Conservation (phyloP, 805 yeast species). For the Wickerhamiella alocasiicola region DNA sequence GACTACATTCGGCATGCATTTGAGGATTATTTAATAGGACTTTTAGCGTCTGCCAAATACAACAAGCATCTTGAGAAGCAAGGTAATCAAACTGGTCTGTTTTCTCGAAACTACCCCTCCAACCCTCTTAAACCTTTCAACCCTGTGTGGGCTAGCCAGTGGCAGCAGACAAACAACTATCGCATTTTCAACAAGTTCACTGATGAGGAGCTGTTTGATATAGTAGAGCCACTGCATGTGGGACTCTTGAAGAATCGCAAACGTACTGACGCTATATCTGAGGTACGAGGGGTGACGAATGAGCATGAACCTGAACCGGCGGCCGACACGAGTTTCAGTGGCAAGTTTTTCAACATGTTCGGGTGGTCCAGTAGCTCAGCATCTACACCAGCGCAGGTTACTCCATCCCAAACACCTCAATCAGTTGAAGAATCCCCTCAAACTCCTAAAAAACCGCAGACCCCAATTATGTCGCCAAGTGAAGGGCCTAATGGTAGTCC, state of each 20-base stretch:
- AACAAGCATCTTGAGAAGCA: conserved; percentile 39
- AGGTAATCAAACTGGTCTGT: conserved; percentile 28
- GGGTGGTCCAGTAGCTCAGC: conserved; percentile 3
- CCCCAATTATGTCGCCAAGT: not conserved
- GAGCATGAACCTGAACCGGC: not conserved
- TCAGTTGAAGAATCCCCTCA: too few species aligned
- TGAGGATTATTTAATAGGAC: conserved; percentile 76
- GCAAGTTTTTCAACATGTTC: conserved; percentile 4
- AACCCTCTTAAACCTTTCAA: conserved; percentile 35
- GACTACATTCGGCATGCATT: conserved; percentile 79
- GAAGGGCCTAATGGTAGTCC: not conserved
- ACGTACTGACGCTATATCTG: conserved; percentile 11
- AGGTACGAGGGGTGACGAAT: conserved; percentile 6
- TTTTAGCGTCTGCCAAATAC: conserved; percentile 62
- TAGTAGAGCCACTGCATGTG: conserved; percentile 34
- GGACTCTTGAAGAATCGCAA: conserved; percentile 12
- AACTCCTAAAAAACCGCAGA: too few species aligned
- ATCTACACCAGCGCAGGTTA: too few species aligned
- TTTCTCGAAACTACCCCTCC: conserved; percentile 23
- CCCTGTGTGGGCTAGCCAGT: conserved; percentile 35
- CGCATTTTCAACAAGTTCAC: conserved; percentile 42
- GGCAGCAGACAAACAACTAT: conserved; percentile 47
- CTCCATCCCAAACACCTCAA: too few species aligned
- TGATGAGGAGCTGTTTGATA: conserved; percentile 58
- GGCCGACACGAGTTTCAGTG: not conserved